Base-by-base conservation (phyloP, 257 asterid species). In the Agastache rugosa region DNA sequence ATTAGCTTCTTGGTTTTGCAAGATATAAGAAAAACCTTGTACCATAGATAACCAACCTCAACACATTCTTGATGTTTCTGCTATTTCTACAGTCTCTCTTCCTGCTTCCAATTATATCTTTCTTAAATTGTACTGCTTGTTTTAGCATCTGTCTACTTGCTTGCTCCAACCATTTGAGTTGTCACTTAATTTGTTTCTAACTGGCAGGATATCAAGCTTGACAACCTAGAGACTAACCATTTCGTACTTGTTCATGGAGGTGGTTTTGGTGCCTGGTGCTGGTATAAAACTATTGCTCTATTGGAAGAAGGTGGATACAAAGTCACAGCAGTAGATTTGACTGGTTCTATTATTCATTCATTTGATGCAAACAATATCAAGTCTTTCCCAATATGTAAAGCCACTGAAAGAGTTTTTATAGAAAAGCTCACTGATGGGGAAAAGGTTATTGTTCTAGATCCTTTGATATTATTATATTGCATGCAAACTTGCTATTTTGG, bases 261-360 rank as follows among this genome's bases (percentile, higher is more conserved):
- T 80, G 98, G 98, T 67, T 95, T 90, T 83, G 99, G 99, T 75
- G 99, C 99, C 56, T 95, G 99, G 99, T 95, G 99, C 85, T 95
- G 99, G 99, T 95, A 95, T 81, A 95, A 95, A 82, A 92, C 92
- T 79, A 95, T 95, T 70, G 96, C 99, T 45, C 89, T 92, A 37
- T 76, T 95, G 34, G 97, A 95, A 85, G 97, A 93, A 78, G 76
- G 58, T 76, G 98, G 99, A 69, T 92, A 79, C 82, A 95, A 87
- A 84, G 99, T 92, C 74, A 92, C 99, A 63, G 99, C 99, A 2
- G 79, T 95, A 59, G 98, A 95, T 83, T 84, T 95, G 86, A 89
- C 96, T 71, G 99, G 98, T 77, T 88, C 99, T 53, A 98, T 98
- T 55, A 83, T 95, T 71, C 89, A 95, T 88, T 90, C 99, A 11